These are phyloP conservation scores for Vaccinium vitisidaea DNA, from an alignment of 148 eudicot species.

Conservation along the genomic window DNA sequence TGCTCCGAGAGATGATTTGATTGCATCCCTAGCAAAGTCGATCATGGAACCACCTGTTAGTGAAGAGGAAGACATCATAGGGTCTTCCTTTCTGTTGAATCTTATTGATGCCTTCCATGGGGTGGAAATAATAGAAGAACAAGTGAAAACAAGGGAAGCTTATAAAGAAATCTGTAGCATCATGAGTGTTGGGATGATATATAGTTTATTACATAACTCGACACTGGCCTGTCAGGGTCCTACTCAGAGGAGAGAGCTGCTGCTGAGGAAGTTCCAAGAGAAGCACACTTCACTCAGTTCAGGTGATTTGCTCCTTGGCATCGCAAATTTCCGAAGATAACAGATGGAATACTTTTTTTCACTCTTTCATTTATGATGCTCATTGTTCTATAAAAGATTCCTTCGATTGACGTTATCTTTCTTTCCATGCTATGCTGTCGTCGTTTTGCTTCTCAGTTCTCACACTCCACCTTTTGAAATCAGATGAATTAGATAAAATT, in stretches of 20 bases:
- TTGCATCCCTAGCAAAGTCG: slow-evolving; percentile 74
- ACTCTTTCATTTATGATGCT: slow-evolving; percentile 12
- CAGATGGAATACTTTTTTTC: slow-evolving; percentile 6
- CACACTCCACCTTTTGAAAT: slow-evolving; percentile 16
- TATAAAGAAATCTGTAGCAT: slow-evolving; percentile 81
- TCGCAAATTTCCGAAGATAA: background rate
- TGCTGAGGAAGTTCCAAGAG: slow-evolving; percentile 65
- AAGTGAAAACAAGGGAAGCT: slow-evolving; percentile 65
- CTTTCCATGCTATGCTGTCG: slow-evolving; percentile 15
- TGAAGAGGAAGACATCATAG: slow-evolving; percentile 82
- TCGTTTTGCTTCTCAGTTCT: slow-evolving; percentile 26
- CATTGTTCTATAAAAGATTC: background rate
- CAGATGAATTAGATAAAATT: slow-evolving; percentile 73
- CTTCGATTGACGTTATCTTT: background rate
- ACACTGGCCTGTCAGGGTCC: slow-evolving; percentile 58
- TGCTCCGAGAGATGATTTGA: slow-evolving; percentile 84
- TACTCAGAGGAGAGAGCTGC: slow-evolving; percentile 70
- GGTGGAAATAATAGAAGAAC: slow-evolving; percentile 88
- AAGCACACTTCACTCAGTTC: slow-evolving; percentile 53
- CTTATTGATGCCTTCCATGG: slow-evolving; percentile 87
- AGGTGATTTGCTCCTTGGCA: slow-evolving; percentile 42
- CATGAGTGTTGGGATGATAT: slow-evolving; percentile 93
- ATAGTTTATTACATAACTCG: slow-evolving; percentile 75
- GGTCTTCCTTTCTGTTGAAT: slow-evolving; percentile 85
- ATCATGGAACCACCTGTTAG: slow-evolving; percentile 90